Evolutionary conservation across 2,329 filamentous ascomycete species (phyloP), one percentile per base, ranked within the genome.

Genomic region (Penicillium digitatum): DNA sequence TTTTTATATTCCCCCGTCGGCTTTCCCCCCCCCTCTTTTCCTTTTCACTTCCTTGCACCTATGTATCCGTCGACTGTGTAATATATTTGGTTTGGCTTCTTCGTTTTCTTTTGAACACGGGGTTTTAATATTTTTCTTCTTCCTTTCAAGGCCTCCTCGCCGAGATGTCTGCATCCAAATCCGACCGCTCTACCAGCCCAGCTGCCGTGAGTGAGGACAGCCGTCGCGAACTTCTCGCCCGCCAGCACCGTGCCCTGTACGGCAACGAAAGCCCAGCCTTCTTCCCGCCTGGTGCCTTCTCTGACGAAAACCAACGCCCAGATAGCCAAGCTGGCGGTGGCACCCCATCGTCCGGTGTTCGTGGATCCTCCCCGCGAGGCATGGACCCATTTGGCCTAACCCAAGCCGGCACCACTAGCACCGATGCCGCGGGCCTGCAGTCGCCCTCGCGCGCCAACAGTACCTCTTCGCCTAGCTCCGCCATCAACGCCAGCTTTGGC

Each of bases 231-330:
- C 82, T 97, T 74, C 95, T 97, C 75, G 89, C 92, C 66, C 92
- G 93, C 70, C 94, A 97, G 78, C 91, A 95, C 76, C 92, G 88
- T 75, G 92, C 93, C 62, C 79, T 99, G 63, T 99, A 97, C 75
- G 90, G 91, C 71, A 90, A 84, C 67, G 81, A 82, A 55, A 89
- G 70, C 62, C 79, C 82, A 35, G 76, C 82, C 48, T 87, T 90
- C 71, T 85, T 87, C 69, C 86, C 87, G 63, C 84, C 82, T 63
- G 80, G 79, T 59, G 81, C 79, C 62, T 87, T 87, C 67, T 80
- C 85, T 47, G 87, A 91, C 58, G 89, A 92, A 68, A 81, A 82
- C 29, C 76, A 83, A 34, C 85, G 87, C 58, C 76, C 84, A 29
- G 85, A 85, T 56, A 85, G 84, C 66, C 87, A 90, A 62, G 83